Conservation (phyloP, 1,284 basidiomycete species). For the Porodaedalea pini region DNA sequence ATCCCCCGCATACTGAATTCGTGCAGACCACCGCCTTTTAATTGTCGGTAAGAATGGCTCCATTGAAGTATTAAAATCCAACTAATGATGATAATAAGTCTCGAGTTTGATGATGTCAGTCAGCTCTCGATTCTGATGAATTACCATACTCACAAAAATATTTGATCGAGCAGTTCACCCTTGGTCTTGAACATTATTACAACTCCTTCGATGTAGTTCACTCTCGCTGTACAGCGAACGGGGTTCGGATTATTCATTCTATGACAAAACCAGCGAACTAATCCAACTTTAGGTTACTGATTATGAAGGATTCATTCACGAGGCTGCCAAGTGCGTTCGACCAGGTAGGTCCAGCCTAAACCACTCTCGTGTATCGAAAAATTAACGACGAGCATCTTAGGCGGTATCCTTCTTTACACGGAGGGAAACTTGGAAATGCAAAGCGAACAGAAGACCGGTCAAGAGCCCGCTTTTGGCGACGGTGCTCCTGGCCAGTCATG, state of each 20-base stretch:
- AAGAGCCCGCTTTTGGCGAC: constrained; percentile 18
- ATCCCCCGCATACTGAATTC: neutral
- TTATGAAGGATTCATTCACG: constrained; percentile 21
- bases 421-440: constrained; percentile 23
- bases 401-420: constrained; percentile 22
- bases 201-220: constrained; percentile 23
- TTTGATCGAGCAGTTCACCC: constrained; percentile 16
- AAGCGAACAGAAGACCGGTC: constrained; percentile 17
- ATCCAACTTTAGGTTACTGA: constrained; percentile 17
- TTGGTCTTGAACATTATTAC: constrained; percentile 22
- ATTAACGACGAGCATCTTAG: neutral
- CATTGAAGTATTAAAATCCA: neutral
- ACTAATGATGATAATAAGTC: constrained; percentile 1
- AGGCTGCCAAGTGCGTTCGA: constrained; percentile 20
- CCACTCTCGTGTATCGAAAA: neutral
- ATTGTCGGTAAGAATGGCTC: constrained; percentile 19
- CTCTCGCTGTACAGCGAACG: constrained; percentile 20
- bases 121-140: neutral
- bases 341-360: constrained; percentile 18
- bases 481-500: constrained; percentile 21
- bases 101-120: constrained; percentile 22
- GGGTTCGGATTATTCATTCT: constrained; percentile 9
- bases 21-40: constrained; percentile 18
- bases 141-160: neutral
- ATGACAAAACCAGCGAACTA: neutral